Evolutionary conservation across 1,284 basidiomycete species (phyloP), one percentile per base, ranked within the genome.

Genomic region (Tilletia indica): DNA sequence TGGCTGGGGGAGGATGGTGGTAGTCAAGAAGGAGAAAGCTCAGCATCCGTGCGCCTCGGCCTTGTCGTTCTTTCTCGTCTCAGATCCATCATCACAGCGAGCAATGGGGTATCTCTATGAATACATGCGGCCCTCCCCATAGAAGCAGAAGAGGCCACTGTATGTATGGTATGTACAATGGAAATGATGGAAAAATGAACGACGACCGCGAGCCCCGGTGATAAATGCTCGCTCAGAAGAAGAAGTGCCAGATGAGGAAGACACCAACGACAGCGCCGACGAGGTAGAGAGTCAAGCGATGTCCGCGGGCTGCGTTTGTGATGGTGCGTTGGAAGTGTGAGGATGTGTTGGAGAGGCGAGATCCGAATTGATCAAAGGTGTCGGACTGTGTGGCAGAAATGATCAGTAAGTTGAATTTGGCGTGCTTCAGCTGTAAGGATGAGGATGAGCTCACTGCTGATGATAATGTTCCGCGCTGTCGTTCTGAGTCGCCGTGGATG

Each of bases 401-500:
- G 72, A 14, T 31, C 34, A 34, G 19, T 1, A 34, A 31, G 4
- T 31, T 31, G 9, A 25, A n/a, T 12, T 21, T 34, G 34, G 56
- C 21, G 21, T 25, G 51, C 9, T 48, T 48, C 11, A 6, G 8
- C 51, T n/a, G 51, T n/a, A 3, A 45, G 42, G 42, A 14, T 9
- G 14, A 14, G 42, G 14, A 38, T 39, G n/a, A 38, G 68, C 74
- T 21, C 63, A 75, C 74, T 11, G 74, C 56, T 21, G 69, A 64
- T 9, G 51, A 51, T 3, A 75, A 36, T 5, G 71, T 48, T 1
- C 63, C 63, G 2, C 79, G 74, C 48, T 82, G 79, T 25, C 74
- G 76, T 63, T 82, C 79, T 25, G 80, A 75, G 72, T 82, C 80
- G 70, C 76, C 73, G 72, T 82, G 79, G 66, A 82, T 82, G 70